Base-by-base conservation (phyloP, 805 yeast species). In the Candida gorgasii region DNA sequence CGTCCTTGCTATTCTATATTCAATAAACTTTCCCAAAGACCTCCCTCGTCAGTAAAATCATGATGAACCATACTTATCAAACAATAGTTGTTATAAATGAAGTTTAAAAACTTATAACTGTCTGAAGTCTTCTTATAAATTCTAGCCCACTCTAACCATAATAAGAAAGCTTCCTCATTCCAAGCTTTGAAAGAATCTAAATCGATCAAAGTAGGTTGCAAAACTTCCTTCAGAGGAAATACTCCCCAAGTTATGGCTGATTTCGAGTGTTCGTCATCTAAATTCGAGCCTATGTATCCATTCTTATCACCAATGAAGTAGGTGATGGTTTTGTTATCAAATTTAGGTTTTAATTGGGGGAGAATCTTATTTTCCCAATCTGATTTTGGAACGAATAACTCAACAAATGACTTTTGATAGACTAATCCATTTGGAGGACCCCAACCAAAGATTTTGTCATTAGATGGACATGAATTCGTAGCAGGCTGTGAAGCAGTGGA, bases 201-300 rank as follows among this genome's bases (percentile, higher is more conserved):
- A 58, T 90, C 97, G 43, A 93, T 82, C 47, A 90, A 84, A 0
- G 99, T 93, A 0, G 97, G 86, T 62, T 90, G 97, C 27, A 89
- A 78, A 27, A 89, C 83, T 58, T 89, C 96, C 49, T 89, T 79
- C 62, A 84, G 84, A 6, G 95, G 95, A 74, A 93, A 92, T 2
- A 86, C 96, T 48, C 98, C 99, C 99, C 99, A 93, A 1, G 99
- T 93, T 7, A 93, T 95, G 19, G 93, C 96, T 49, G 83, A 84
- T 33, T 89, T 82, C 24, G 57, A 78, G 40, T 56, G 60, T 5
- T 52, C 44, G 13, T 54, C 48, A 1, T 72, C 70, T 56, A 84
- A 65, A 52, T 85, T 89, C 2, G 93, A 78, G 20, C 72, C 68
- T 48, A 87, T 81, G 8, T 63, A 54, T 1, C 83, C 84, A 6